phyloP scores from a whole-genome alignment of 139 green algal genomes.

The Raphidocelis subcapitata region DNA sequence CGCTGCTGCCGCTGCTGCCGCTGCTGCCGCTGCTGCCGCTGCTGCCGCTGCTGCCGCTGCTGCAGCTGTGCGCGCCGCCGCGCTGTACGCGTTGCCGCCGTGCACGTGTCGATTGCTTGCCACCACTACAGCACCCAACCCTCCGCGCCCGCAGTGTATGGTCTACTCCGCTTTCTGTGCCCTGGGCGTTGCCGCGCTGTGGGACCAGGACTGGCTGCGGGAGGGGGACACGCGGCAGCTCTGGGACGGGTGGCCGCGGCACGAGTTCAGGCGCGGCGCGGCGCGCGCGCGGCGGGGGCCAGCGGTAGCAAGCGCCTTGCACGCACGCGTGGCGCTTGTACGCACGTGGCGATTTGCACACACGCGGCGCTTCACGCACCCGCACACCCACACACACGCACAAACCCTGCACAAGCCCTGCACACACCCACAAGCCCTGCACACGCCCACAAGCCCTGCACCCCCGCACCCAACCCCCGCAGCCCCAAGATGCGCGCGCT shows the following conservation, averaged over 20 bases:
- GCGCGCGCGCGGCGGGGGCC: background rate
- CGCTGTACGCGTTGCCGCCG: too few species aligned
- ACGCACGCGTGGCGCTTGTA: too few species aligned
- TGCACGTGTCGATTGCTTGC: background rate
- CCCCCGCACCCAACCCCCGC: too few species aligned
- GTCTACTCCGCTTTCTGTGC: constrained; percentile 27
- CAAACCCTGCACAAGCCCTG: background rate
- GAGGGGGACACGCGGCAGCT: constrained; percentile 44
- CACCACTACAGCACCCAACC: background rate
- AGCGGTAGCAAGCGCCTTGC: background rate
- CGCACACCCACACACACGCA: background rate
- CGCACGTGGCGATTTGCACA: too few species aligned
- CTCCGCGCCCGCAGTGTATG: constrained; percentile 17
- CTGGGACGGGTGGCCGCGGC: constrained; percentile 53
- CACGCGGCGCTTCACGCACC: background rate
- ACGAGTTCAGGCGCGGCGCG: constrained; percentile 45
- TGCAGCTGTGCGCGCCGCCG: too few species aligned
- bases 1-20: background rate
- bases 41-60: too few species aligned
- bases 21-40: too few species aligned
- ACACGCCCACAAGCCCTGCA: background rate
- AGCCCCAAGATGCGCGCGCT: constrained; percentile 42
- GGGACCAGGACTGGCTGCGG: constrained; percentile 41
- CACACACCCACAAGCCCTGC: background rate
- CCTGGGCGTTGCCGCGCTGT: constrained; percentile 25